Conservation (phyloP, 768 basidiomycete genomes). For the Chalciporus piperatus region DNA sequence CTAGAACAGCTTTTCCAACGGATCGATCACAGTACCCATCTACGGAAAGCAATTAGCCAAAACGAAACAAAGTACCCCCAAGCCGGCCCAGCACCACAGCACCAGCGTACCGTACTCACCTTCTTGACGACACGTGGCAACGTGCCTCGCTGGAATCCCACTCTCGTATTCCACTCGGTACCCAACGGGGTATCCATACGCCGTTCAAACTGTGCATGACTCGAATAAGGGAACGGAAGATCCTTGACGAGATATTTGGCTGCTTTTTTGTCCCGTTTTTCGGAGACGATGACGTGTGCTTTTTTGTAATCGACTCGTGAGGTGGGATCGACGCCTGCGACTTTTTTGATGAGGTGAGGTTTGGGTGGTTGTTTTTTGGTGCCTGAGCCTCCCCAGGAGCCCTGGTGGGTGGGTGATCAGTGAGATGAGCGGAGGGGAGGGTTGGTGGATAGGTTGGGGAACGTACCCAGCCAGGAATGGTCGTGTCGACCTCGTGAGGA, state of each 20-base stretch:
- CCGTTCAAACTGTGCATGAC: constrained; percentile 88
- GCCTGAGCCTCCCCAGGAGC: constrained; percentile 88
- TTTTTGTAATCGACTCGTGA: constrained; percentile 83
- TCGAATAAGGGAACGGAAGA: constrained; percentile 92
- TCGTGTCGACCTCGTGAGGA: constrained; percentile 82
- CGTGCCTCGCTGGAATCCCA: constrained; percentile 80
- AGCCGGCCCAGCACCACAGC: not conserved
- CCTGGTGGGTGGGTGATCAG: constrained; percentile 42
- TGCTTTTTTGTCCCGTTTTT: constrained; percentile 93
- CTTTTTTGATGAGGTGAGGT: constrained; percentile 72
- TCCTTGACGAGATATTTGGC: constrained; percentile 87
- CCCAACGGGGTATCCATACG: constrained; percentile 80
- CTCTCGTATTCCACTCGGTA: constrained; percentile 89
- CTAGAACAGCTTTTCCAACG: constrained; percentile 53
- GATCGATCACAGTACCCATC: constrained; percentile 72
- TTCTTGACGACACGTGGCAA: constrained; percentile 86
- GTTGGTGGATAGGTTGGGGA: not conserved
- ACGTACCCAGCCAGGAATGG: constrained; percentile 92
- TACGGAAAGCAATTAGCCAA: constrained; percentile 24
- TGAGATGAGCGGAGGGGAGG: not conserved
- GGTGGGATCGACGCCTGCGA: constrained; percentile 76
- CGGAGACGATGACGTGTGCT: constrained; percentile 90
- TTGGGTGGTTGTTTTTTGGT: constrained; percentile 57
- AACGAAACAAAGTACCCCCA: not conserved
- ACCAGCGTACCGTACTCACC: too few species aligned